Evolutionary conservation across 2,329 filamentous ascomycete species (phyloP).

Genomic region (Plenodomus tracheiphilus): DNA sequence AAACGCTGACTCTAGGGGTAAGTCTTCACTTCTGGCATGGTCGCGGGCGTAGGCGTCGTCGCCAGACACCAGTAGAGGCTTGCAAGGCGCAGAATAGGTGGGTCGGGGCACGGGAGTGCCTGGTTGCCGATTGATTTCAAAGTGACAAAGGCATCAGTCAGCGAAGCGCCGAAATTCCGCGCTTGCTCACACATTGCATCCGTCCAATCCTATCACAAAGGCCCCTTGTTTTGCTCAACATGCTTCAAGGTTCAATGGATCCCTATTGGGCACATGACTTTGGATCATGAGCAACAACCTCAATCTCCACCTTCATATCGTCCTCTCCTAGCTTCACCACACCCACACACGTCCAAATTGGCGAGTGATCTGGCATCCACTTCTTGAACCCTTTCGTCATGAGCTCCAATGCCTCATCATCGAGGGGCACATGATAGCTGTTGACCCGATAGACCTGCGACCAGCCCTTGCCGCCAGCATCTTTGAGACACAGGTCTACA

Average conservation of each 20-base stretch:
- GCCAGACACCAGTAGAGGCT: background rate
- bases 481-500: slow-evolving; percentile 55
- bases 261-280: no score
- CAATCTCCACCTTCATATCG: slow-evolving; percentile 48
- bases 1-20: background rate
- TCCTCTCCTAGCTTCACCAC: slow-evolving; percentile 23
- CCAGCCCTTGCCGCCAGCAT: slow-evolving; percentile 61
- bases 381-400: slow-evolving; percentile 28
- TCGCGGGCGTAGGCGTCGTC: background rate
- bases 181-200: background rate
- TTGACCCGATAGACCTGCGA: slow-evolving; percentile 53
- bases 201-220: no score
- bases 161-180: background rate
- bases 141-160: background rate
- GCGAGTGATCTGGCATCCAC: slow-evolving; percentile 28
- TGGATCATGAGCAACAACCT: slow-evolving; percentile 20
- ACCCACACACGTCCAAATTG: slow-evolving; percentile 28
- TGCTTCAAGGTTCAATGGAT: no score
- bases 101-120: background rate
- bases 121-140: background rate
- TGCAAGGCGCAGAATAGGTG: background rate
- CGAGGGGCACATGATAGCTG: slow-evolving; percentile 23
- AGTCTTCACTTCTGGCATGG: background rate
- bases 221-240: no score
- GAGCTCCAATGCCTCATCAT: slow-evolving; percentile 19